phyloP scores from a whole-genome alignment of 176 grass and related monocot species.

The Saccharum officinarum region DNA sequence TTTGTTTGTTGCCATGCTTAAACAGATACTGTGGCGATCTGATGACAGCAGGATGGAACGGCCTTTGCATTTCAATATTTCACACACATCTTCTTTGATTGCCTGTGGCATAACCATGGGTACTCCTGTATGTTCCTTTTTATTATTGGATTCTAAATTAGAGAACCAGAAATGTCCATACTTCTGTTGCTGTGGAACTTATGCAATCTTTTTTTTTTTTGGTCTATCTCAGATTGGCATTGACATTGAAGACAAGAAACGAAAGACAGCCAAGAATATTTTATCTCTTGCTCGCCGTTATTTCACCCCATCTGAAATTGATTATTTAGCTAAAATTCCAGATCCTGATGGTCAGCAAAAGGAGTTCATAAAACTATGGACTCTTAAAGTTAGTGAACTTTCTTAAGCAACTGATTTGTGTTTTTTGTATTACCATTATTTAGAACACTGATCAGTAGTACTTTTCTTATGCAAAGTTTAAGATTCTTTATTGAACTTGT shows the following conservation, averaged over 20 bases:
- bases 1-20: constrained; percentile 44
- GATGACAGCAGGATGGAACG: constrained; percentile 37
- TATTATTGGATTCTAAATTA: neutral
- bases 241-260: constrained; percentile 85
- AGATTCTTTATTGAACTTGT: neutral
- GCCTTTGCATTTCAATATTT: constrained; percentile 92
- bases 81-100: constrained; percentile 92
- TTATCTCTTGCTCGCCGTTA: constrained; percentile 76
- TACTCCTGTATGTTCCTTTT: constrained; percentile 56
- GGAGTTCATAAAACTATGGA: constrained; percentile 96
- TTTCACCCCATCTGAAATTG: constrained; percentile 82
- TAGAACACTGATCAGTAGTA: neutral
- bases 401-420: neutral
- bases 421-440: constrained; percentile 15
- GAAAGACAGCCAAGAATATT: constrained; percentile 70
- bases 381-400: constrained; percentile 80
- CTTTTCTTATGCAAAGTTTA: neutral
- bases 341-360: constrained; percentile 65
- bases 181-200: constrained; percentile 17
- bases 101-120: constrained; percentile 72
- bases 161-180: neutral
- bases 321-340: constrained; percentile 58
- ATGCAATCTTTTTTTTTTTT: constrained; percentile 1
- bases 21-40: constrained; percentile 63
- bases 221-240: constrained; percentile 74